Evolutionary conservation across 2,329 filamentous ascomycete species (phyloP).

Genomic region (Orbilia javanica): DNA sequence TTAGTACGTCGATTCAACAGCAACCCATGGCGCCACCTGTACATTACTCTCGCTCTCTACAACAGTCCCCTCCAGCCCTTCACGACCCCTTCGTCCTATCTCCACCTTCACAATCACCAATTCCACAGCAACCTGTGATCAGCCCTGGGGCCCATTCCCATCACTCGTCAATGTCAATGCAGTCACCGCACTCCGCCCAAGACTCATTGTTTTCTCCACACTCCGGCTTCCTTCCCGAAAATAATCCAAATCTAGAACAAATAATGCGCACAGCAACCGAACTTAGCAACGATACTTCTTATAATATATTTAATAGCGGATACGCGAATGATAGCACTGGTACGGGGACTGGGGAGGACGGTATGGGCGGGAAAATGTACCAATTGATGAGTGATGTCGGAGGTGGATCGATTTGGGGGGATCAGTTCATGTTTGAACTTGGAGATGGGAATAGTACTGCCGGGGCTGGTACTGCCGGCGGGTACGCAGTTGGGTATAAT

Average conservation of each 20-base stretch:
- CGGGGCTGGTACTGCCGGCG: conserved; percentile 7
- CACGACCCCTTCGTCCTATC: conserved; percentile 56
- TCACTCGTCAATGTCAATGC: conserved; percentile 50
- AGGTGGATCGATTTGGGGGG: conserved; percentile 49
- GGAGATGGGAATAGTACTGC: conserved; percentile 7
- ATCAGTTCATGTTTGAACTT: conserved; percentile 55
- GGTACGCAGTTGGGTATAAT: conserved; percentile 33
- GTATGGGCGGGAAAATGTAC: conserved; percentile 56
- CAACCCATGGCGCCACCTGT: conserved; percentile 48
- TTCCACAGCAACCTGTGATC: conserved; percentile 36
- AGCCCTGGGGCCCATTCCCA: conserved; percentile 55
- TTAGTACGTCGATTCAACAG: conserved; percentile 39
- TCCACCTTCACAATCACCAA: conserved; percentile 48
- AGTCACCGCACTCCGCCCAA: conserved; percentile 49
- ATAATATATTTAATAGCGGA: conserved; percentile 55
- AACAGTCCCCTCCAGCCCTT: conserved; percentile 49
- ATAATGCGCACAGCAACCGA: conserved; percentile 52
- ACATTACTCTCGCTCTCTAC: conserved; percentile 38
- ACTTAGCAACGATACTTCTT: conserved; percentile 46
- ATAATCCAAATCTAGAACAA: conserved; percentile 50
- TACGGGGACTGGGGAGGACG: conserved; percentile 35
- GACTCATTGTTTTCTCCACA: conserved; percentile 47
- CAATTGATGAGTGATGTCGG: conserved; percentile 57
- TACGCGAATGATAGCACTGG: conserved; percentile 43
- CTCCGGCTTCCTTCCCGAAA: conserved; percentile 31